phyloP scores from a whole-genome alignment of 805 yeast species.

The Wickerhamiella musiphila region DNA sequence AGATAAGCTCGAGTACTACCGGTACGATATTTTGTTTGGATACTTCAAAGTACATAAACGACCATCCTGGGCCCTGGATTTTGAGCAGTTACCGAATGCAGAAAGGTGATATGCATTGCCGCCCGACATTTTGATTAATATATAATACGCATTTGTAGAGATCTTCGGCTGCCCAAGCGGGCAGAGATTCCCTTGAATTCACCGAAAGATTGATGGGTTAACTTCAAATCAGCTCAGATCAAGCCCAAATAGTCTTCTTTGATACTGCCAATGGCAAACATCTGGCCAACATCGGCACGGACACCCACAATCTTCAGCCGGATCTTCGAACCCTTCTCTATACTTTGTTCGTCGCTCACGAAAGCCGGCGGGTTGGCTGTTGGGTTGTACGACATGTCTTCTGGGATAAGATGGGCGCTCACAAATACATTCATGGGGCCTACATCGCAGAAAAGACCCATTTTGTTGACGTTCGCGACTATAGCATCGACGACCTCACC shows the following conservation, averaged over 20 bases:
- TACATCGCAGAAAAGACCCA: slow-evolving; percentile 96
- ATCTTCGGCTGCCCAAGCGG: not conserved
- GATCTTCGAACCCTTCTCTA: slow-evolving; percentile 84
- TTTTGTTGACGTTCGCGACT: slow-evolving; percentile 80
- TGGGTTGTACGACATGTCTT: slow-evolving; percentile 84
- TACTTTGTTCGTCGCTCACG: slow-evolving; percentile 84
- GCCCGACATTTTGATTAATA: not conserved
- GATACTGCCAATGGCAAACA: slow-evolving; percentile 93
- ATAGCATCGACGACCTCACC: slow-evolving; percentile 98
- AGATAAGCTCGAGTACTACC: slow-evolving; percentile 17
- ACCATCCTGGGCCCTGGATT: slow-evolving; percentile 5
- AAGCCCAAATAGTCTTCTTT: slow-evolving; percentile 97
- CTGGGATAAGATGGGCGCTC: slow-evolving; percentile 85
- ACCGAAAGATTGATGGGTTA: too few relatives aligned
- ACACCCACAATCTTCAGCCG: slow-evolving; percentile 95
- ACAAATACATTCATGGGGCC: slow-evolving; percentile 93
- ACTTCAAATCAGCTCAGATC: slow-evolving; percentile 23
- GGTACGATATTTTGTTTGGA: slow-evolving; percentile 16
- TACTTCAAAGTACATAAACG: slow-evolving; percentile 10
- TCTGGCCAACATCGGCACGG: slow-evolving; percentile 90
- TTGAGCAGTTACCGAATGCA: not conserved
- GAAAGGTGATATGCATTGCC: not conserved
- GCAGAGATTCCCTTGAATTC: not conserved
- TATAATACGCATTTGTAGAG: not conserved
- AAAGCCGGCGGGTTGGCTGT: slow-evolving; percentile 97